Base-by-base conservation (phyloP, 2,329 filamentous ascomycete species). In the Penicillium expansum region DNA sequence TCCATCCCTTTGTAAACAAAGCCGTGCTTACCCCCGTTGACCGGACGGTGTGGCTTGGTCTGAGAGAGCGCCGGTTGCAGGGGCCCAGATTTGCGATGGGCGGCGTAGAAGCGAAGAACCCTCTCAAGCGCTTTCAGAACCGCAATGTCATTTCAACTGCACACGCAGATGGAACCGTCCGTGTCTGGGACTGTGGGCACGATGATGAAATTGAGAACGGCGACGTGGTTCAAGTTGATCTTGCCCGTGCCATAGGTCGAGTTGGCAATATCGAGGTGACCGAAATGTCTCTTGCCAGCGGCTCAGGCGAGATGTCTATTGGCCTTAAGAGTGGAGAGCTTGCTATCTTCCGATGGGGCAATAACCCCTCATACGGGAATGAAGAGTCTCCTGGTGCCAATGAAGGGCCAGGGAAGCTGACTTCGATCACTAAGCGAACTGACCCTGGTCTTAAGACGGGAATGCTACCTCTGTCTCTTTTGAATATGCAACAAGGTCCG, bases 201-300 rank as follows among this genome's bases (percentile, higher is more conserved):
- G 90, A 86, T 14, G 94, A 99, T 69, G 91, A 97, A 67, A 89
- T 99, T 49, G 94, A 99, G 73, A 97, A 97, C 67, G 82, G 85
- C 13, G 80, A 81, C 4, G 82, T 91, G 52, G 78, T 97, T 24
- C 93, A 99, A 75, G 86, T 96, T 6, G 93, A 99, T 67, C 80
- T 97, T 37, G 88, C 90, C 7, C 84, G 91, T 61, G 90, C 93
- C 2, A 80, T 97, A 5, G 89, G 88, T 51, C 85, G 91, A n/a
- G 88, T 84, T 58, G 85, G 91, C 4, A 84, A 90, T 61, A 80
- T 97, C 13, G 87, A 90, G 45, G 83, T 97, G 10, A 87, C 88
- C 0, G 79, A 84, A n/a, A 88, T 93, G 76, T 91, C 88, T 48
- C 86, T 97, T 77, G 86, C 90, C 2, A 83, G 87, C n/a, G 82